Evolutionary conservation across 805 yeast genomes (phyloP).

Genomic region (Ogataea henricii): DNA sequence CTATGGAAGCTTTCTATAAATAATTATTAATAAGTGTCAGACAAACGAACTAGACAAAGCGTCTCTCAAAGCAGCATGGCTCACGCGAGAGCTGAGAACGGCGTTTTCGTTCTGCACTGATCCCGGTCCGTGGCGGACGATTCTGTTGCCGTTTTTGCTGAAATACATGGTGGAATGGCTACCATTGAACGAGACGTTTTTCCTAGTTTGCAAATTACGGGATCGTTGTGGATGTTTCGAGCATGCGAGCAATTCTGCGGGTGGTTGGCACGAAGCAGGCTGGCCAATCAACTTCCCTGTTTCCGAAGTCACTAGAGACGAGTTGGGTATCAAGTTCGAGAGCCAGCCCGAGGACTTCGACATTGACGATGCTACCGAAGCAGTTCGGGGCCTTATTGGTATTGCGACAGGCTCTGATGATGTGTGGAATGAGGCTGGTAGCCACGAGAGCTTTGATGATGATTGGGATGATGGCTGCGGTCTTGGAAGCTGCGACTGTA

Average conservation of each 20-base stretch:
- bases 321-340: slow-evolving; percentile 32
- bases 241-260: background rate
- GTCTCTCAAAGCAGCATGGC: slow-evolving; percentile 49
- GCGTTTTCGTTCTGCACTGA: slow-evolving; percentile 39
- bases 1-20: slow-evolving; percentile 18
- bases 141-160: slow-evolving; percentile 43
- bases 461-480: background rate
- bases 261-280: slow-evolving; percentile 21
- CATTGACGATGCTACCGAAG: slow-evolving; percentile 1
- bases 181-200: slow-evolving; percentile 31
- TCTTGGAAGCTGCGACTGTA: background rate
- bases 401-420: background rate
- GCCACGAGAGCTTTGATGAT: slow-evolving; percentile 2
- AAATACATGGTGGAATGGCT: slow-evolving; percentile 44
- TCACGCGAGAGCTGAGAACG: slow-evolving; percentile 41
- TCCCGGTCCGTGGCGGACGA: slow-evolving; percentile 46
- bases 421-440: background rate
- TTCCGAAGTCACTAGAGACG: slow-evolving; percentile 35
- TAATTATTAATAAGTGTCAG: background rate
- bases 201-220: slow-evolving; percentile 4
- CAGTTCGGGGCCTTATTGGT: background rate
- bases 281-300: slow-evolving; percentile 33
- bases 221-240: background rate
- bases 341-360: slow-evolving; percentile 26
- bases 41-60: slow-evolving; percentile 39